phyloP scores from a whole-genome alignment of 2,329 filamentous ascomycete species.

The Drechslera avenae region DNA sequence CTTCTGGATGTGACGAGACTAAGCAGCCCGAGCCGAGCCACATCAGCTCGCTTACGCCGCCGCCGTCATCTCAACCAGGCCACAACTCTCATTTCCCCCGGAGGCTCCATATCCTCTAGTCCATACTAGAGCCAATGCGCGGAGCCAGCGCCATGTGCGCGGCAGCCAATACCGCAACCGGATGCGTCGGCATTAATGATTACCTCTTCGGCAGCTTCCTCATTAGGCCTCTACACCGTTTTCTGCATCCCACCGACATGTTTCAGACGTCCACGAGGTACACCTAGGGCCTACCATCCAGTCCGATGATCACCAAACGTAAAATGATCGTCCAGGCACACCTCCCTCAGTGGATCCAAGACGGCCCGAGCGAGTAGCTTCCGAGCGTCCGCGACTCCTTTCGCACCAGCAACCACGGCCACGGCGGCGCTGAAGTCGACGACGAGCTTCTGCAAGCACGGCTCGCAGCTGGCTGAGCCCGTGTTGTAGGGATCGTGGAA shows the following conservation, averaged over 20 bases:
- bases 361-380: slow-evolving; percentile 7
- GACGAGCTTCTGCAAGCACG: neutral
- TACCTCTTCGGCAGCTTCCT: slow-evolving; percentile 11
- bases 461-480: neutral
- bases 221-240: slow-evolving; percentile 11
- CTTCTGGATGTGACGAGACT: neutral
- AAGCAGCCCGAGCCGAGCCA: neutral
- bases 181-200: neutral
- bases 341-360: slow-evolving; percentile 9
- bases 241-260: slow-evolving; percentile 3
- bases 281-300: slow-evolving; percentile 5
- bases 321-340: slow-evolving; percentile 3
- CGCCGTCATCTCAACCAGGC: slow-evolving; percentile 9
- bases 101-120: slow-evolving; percentile 7
- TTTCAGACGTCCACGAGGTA: slow-evolving; percentile 18
- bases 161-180: neutral
- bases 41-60: slow-evolving; percentile 9
- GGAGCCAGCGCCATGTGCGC: neutral
- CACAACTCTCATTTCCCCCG: slow-evolving; percentile 18
- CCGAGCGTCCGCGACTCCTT: neutral
- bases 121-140: slow-evolving; percentile 4
- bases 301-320: slow-evolving; percentile 14
- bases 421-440: slow-evolving; percentile 3
- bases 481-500: slow-evolving; percentile 2
- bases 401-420: slow-evolving; percentile 4